These are phyloP conservation scores for Eucalyptus camaldulensis DNA, from an alignment of 345 rosid species.

Conservation along the genomic window DNA sequence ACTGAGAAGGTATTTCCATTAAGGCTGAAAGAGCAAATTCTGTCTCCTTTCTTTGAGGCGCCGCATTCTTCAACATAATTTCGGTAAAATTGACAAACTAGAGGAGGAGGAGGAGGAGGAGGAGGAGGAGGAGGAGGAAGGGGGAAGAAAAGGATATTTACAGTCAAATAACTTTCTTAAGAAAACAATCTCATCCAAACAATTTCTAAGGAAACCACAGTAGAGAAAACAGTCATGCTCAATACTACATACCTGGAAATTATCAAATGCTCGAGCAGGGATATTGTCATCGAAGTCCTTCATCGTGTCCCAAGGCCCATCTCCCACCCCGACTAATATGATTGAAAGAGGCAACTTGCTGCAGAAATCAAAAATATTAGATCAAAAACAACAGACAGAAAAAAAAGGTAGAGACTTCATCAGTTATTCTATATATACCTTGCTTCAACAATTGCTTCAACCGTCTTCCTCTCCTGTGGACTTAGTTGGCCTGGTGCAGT, in stretches of 20 bases:
- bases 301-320: conserved; percentile 99
- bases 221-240: background rate
- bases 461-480: conserved; percentile 90
- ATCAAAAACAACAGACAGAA: background rate
- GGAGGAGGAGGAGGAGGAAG: background rate
- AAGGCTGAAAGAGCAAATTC: conserved; percentile 87
- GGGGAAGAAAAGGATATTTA: background rate
- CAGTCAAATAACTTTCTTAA: background rate
- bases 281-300: conserved; percentile 93
- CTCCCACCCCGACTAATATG: conserved; percentile 90
- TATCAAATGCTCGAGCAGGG: conserved; percentile 88
- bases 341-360: conserved; percentile 84
- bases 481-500: conserved; percentile 61
- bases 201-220: background rate
- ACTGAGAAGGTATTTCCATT: conserved; percentile 95
- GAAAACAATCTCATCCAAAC: background rate
- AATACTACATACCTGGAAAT: conserved; percentile 57
- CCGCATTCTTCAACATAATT: conserved; percentile 70
- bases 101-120: background rate
- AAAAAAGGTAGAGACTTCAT: background rate
- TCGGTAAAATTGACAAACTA: conserved; percentile 95
- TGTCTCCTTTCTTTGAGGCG: conserved; percentile 57
- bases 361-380: conserved; percentile 4
- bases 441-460: conserved; percentile 87
- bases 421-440: conserved; percentile 31